Evolutionary conservation across 2,329 filamentous ascomycete genomes (phyloP).

Genomic region (Trichoderma sp.): DNA sequence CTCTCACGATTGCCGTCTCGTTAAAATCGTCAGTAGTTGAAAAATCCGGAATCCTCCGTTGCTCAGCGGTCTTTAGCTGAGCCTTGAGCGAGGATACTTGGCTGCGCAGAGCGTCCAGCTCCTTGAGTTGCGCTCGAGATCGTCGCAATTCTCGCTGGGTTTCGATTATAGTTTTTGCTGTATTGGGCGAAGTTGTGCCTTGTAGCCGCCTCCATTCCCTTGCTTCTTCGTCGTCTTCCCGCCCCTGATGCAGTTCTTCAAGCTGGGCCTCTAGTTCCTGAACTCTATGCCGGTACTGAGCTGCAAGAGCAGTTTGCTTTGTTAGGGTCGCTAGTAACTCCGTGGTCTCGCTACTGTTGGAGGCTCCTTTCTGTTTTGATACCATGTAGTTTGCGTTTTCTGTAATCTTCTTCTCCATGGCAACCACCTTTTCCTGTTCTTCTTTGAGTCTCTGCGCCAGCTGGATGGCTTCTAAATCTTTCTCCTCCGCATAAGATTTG

Average conservation of each 20-base stretch:
- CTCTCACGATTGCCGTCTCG: conserved; percentile 37
- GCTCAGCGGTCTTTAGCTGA: conserved; percentile 51
- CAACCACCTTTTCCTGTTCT: conserved; percentile 64
- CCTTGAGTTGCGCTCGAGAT: conserved; percentile 55
- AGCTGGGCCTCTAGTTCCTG: conserved; percentile 58
- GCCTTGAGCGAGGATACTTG: conserved; percentile 56
- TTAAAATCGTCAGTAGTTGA: conserved; percentile 35
- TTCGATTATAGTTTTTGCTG: conserved; percentile 54
- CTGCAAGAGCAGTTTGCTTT: conserved; percentile 58
- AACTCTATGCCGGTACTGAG: conserved; percentile 61
- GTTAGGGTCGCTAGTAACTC: conserved; percentile 56
- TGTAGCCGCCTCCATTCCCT: conserved; percentile 37
- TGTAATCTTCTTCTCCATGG: conserved; percentile 64
- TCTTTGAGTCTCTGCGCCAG: conserved; percentile 66
- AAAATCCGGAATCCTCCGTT: conserved; percentile 32
- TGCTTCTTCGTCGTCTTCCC: conserved; percentile 35
- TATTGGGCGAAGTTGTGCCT: conserved; percentile 49
- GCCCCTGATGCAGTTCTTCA: conserved; percentile 43
- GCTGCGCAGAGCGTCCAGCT: conserved; percentile 53
- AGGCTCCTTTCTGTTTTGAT: conserved; percentile 36
- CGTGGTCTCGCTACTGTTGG: conserved; percentile 48
- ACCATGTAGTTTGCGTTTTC: conserved; percentile 61
- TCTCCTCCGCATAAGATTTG: conserved; percentile 76
- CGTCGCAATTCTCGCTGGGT: conserved; percentile 56
- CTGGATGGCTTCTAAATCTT: conserved; percentile 70